Conservation (phyloP, 129 eudicot genomes). For the Pittosporum tobira region DNA sequence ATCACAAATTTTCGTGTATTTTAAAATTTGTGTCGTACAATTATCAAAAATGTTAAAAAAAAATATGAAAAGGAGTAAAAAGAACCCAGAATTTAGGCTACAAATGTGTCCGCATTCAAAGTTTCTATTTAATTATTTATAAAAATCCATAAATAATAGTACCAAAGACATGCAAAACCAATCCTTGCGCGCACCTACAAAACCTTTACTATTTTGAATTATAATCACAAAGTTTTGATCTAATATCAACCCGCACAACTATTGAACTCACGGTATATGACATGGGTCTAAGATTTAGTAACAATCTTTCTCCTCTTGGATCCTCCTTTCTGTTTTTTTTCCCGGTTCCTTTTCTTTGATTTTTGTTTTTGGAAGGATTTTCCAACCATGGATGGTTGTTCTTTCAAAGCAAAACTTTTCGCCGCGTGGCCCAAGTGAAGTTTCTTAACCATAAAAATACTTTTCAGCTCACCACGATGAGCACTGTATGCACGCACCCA, state of each 20-base stretch:
- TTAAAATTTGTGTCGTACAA: no score
- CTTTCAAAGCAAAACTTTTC: constrained; percentile 81
- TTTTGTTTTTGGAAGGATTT: constrained; percentile 58
- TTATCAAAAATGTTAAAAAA: no score
- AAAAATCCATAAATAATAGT: no score
- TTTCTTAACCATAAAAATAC: constrained; percentile 84
- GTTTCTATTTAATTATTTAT: no score
- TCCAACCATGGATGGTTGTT: constrained; percentile 85
- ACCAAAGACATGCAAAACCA: neutral
- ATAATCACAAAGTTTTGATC: constrained; percentile 2
- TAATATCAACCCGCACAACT: neutral
- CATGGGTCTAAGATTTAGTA: constrained; percentile 13
- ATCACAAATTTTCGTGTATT: no score
- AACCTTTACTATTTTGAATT: constrained; percentile 1
- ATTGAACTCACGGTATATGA: neutral
- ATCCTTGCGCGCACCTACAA: neutral
- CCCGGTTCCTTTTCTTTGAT: constrained; percentile 75
- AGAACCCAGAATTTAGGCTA: no score
- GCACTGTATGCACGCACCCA: constrained; percentile 98
- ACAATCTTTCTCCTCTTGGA: constrained; percentile 46
- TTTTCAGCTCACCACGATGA: constrained; percentile 82
- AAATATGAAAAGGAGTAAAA: no score
- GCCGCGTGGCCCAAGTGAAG: constrained; percentile 99
- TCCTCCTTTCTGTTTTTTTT: constrained; percentile 40
- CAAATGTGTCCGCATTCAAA: no score